These are phyloP conservation scores for Metschnikowia kofuensis DNA, from an alignment of 805 yeast genomes.

Conservation along the genomic window DNA sequence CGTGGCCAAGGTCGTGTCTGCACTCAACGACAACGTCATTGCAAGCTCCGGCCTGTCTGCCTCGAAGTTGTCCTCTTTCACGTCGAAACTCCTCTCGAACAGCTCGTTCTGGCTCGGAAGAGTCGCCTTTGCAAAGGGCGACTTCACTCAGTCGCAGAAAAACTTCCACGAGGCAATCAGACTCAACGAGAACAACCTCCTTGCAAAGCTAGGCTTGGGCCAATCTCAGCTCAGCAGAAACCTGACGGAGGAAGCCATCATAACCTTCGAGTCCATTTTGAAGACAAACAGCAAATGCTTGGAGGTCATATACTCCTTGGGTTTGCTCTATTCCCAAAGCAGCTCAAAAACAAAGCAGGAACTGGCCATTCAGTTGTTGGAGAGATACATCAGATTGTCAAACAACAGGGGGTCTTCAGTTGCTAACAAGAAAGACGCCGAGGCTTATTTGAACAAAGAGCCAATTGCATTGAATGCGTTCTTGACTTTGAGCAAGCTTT, in stretches of 20 bases:
- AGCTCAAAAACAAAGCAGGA: slow-evolving; percentile 39
- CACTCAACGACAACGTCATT: slow-evolving; percentile 18
- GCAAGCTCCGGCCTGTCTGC: slow-evolving; percentile 10
- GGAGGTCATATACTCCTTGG: slow-evolving; percentile 75
- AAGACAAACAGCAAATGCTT: slow-evolving; percentile 63
- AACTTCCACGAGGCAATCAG: slow-evolving; percentile 70
- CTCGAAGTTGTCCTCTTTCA: slow-evolving; percentile 25
- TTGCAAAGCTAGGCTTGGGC: slow-evolving; percentile 80
- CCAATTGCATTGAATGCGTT: slow-evolving; percentile 62
- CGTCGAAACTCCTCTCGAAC: slow-evolving; percentile 33
- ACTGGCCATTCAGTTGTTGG: slow-evolving; percentile 61
- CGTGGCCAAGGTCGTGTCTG: slow-evolving; percentile 45
- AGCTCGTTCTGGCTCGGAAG: slow-evolving; percentile 80
- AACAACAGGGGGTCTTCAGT: slow-evolving; percentile 42
- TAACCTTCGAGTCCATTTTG: slow-evolving; percentile 75
- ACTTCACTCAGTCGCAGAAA: slow-evolving; percentile 67
- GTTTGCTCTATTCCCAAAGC: slow-evolving; percentile 64
- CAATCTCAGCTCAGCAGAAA: slow-evolving; percentile 78
- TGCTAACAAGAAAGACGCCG: slow-evolving; percentile 22
- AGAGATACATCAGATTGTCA: slow-evolving; percentile 65
- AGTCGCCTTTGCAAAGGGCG: slow-evolving; percentile 56
- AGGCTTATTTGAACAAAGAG: slow-evolving; percentile 41
- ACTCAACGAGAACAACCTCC: slow-evolving; percentile 58
- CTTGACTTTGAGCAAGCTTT: slow-evolving; percentile 63
- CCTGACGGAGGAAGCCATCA: slow-evolving; percentile 75